Evolutionary conservation across 345 rosid species (phyloP).

Genomic region (Hibiscus tridactylites): DNA sequence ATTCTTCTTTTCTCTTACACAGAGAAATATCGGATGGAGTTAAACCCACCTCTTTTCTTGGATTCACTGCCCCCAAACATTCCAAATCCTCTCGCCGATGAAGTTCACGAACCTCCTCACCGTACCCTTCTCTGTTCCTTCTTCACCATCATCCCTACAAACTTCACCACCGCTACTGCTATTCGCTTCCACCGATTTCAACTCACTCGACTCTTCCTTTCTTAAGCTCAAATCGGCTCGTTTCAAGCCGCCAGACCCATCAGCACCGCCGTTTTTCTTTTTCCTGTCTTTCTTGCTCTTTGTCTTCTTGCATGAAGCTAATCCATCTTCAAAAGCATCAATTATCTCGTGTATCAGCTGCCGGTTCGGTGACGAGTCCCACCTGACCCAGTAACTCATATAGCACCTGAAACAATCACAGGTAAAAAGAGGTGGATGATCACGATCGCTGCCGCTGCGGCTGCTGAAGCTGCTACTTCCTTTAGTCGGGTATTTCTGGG

Average conservation of each 20-base stretch:
- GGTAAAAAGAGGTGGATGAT: constrained; percentile 48
- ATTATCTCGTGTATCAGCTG: constrained; percentile 72
- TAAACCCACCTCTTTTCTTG: background rate
- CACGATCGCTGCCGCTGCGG: background rate
- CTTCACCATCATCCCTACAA: constrained; percentile 14
- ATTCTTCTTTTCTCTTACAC: background rate
- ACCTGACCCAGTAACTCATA: constrained; percentile 70
- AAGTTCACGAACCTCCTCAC: constrained; percentile 46
- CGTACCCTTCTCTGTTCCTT: constrained; percentile 35
- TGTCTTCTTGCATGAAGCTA: constrained; percentile 18
- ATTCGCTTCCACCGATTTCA: constrained; percentile 19
- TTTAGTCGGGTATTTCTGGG: constrained; percentile 6
- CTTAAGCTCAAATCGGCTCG: constrained; percentile 17
- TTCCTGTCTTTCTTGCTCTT: constrained; percentile 35
- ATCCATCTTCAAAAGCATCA: constrained; percentile 60
- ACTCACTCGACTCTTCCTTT: constrained; percentile 11
- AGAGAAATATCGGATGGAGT: background rate
- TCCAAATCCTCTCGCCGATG: constrained; percentile 70
- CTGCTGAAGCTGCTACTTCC: background rate
- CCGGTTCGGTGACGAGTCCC: constrained; percentile 80
- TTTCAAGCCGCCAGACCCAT: constrained; percentile 18
- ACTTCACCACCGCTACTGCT: constrained; percentile 1
- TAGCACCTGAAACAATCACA: constrained; percentile 79
- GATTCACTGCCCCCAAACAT: constrained; percentile 44
- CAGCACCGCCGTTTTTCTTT: constrained; percentile 22